Evolutionary conservation across 2,329 filamentous ascomycete species (phyloP), one percentile per base, ranked within the genome.

Genomic region (Colletotrichum phormii): DNA sequence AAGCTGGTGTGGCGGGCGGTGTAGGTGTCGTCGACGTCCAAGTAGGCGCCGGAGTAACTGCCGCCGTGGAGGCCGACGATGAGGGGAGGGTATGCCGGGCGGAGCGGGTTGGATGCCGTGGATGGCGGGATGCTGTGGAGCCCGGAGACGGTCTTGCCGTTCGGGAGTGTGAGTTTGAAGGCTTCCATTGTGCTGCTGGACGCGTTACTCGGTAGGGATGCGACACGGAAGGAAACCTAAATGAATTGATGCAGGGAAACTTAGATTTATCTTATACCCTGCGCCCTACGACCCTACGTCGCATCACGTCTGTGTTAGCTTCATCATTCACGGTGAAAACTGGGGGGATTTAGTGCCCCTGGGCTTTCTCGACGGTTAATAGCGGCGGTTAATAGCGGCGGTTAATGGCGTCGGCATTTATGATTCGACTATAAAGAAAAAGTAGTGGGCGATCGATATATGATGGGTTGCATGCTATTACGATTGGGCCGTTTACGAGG

Each of bases 381-480:
- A 8, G 42, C 42, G 42, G 42, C 15, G 15, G 18, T 15, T n/a
- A n/a, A n/a, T n/a, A n/a, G n/a, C n/a, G n/a, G n/a, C n/a, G n/a
- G n/a, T n/a, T n/a, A n/a, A n/a, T 49, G 42, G 42, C n/a, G n/a
- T n/a, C 42, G 42, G 42, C 42, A 49, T 49, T 18, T n/a, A 49
- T 49, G 42, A 49, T n/a, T 49, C 42, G 42, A 49, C n/a, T 49
- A 8, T n/a, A 8, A 49, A 18, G 42, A n/a, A 49, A 49, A 49
- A 49, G 42, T 49, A 49, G 42, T 49, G 42, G 42, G 42, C 18
- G 42, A 49, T 49, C 59, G 79, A 69, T 82, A 2, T 55, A 42
- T 11, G 80, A 81, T 18, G 85, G 86, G 0, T 77, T 87, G 13
- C 83, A 84, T 63, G 85, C 84, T 1, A 84, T 86, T 64, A 84